Evolutionary conservation across 257 asterid genomes (phyloP).

Genomic region (Solanum rostratum): DNA sequence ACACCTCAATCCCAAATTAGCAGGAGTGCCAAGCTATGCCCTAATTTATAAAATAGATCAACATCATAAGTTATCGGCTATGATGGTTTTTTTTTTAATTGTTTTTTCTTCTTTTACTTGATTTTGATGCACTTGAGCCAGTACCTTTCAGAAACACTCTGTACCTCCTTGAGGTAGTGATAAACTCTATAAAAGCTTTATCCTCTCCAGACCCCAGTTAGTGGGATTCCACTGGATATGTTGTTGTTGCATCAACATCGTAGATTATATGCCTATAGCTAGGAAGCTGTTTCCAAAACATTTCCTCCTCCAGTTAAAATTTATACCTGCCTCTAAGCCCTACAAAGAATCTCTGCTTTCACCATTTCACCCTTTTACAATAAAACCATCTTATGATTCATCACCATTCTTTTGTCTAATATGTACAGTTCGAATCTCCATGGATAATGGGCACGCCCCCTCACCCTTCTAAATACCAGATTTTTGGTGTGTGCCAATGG

Average conservation of each 20-base stretch:
- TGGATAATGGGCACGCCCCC: not conserved
- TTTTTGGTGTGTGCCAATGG: not conserved
- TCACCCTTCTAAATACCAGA: not conserved
- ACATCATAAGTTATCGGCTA: not conserved
- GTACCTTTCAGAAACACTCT: too few relatives aligned
- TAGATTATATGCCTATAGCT: not conserved
- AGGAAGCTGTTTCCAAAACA: not conserved
- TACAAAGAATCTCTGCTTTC: not conserved
- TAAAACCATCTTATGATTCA: not conserved
- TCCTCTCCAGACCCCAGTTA: too few relatives aligned
- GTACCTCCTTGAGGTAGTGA: too few relatives aligned
- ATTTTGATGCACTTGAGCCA: too few relatives aligned
- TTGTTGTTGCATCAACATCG: not conserved
- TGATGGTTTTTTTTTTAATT: too few relatives aligned
- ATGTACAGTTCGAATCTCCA: not conserved
- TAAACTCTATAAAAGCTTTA: too few relatives aligned
- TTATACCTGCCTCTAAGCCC: not conserved
- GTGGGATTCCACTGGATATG: too few relatives aligned
- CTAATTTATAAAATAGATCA: not conserved
- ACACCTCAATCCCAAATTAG: not conserved
- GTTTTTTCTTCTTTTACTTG: too few relatives aligned
- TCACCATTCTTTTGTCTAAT: not conserved
- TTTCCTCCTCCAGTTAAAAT: not conserved
- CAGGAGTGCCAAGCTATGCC: not conserved
- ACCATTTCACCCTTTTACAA: not conserved